These are phyloP conservation scores for Arthrobotrys megalospora DNA, from an alignment of 2,329 filamentous ascomycete genomes.

Conservation along the genomic window DNA sequence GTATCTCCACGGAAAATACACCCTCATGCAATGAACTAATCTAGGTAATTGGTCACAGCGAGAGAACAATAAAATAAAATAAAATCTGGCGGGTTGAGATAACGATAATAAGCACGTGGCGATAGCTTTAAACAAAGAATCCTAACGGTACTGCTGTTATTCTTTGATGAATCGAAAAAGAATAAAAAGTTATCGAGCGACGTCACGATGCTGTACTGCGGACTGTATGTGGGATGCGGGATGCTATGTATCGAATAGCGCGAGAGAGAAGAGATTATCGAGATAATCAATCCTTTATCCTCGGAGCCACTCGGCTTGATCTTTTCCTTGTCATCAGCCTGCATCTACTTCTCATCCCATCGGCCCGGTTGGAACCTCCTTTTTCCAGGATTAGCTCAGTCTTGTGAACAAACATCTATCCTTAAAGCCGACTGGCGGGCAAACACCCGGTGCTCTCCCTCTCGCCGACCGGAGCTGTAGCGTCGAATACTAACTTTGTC, in stretches of 20 bases:
- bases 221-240: constrained; percentile 9
- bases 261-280: constrained; percentile 32
- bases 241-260: constrained; percentile 8
- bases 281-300: constrained; percentile 45
- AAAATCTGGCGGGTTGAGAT: background rate
- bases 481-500: background rate
- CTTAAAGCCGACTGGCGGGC: constrained; percentile 45
- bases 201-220: constrained; percentile 6
- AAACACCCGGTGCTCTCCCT: constrained; percentile 19
- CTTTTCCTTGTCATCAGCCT: constrained; percentile 41
- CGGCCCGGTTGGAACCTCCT: constrained; percentile 33
- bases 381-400: constrained; percentile 14
- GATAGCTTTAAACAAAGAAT: background rate
- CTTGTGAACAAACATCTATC: constrained; percentile 15
- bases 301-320: constrained; percentile 45
- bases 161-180: background rate
- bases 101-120: background rate
- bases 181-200: background rate
- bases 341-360: constrained; percentile 27
- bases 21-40: background rate
- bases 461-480: constrained; percentile 41
- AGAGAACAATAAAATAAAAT: background rate
- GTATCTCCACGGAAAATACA: constrained; percentile 32
- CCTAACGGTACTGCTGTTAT: background rate
- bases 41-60: background rate